These are phyloP conservation scores for Penicillium sp. DNA, from an alignment of 2,329 filamentous ascomycete species.

Conservation along the genomic window DNA sequence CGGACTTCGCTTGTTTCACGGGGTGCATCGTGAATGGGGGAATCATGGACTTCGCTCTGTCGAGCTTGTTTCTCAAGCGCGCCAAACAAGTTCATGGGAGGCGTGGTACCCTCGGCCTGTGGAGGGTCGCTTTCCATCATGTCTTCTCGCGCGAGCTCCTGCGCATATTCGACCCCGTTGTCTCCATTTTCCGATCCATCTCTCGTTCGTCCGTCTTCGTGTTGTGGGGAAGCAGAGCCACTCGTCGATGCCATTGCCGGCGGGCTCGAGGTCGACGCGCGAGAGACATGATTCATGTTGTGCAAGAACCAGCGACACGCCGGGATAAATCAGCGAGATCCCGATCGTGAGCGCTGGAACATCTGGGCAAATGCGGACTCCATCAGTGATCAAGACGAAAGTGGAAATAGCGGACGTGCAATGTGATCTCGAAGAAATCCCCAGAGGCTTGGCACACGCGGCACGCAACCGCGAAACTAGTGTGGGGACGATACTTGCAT, in stretches of 20 bases:
- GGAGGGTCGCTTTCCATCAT: slow-evolving; percentile 10
- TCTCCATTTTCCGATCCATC: slow-evolving; percentile 7
- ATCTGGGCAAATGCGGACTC: slow-evolving; percentile 2
- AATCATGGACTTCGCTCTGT: slow-evolving; percentile 6
- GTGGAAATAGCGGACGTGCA: not conserved
- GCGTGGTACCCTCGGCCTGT: not conserved
- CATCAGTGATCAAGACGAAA: slow-evolving; percentile 7
- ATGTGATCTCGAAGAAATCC: slow-evolving; percentile 1
- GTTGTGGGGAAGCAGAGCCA: slow-evolving; percentile 11
- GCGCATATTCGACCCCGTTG: not conserved
- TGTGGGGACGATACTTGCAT: not conserved
- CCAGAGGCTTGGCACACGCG: slow-evolving; percentile 14
- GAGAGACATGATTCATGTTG: slow-evolving; percentile 34
- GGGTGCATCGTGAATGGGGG: not conserved
- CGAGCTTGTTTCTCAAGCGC: slow-evolving; percentile 20
- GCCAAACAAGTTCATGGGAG: slow-evolving; percentile 20
- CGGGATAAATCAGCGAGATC: slow-evolving; percentile 1
- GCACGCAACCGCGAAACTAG: not conserved
- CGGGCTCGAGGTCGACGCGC: slow-evolving; percentile 22
- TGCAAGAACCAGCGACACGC: slow-evolving; percentile 7
- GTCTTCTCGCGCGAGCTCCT: not conserved
- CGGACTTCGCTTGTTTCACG: not conserved
- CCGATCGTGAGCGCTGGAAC: slow-evolving; percentile 1
- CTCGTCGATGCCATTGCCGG: slow-evolving; percentile 15
- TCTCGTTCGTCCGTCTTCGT: slow-evolving; percentile 11